Evolutionary conservation across 805 yeast genomes (phyloP), one percentile per base, ranked within the genome.

Genomic region (Wickerhamomyces hampshirensis): DNA sequence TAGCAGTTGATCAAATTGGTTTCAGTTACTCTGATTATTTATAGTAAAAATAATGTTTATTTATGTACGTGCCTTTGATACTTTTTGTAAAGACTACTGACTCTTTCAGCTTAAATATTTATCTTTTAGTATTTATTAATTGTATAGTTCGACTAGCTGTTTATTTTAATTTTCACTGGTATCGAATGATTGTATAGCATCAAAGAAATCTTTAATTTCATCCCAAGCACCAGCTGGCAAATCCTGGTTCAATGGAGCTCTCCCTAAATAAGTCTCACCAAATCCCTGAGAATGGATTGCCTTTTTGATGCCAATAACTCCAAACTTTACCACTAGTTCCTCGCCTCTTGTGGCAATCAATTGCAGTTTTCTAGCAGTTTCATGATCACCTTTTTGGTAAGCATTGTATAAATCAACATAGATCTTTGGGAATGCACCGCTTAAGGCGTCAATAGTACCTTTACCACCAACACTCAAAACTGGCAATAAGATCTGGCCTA

Each of bases 401-500:
- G 68, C 57, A 29, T 63, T 55, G 45, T 56, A 69, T 27, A 74
- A 50, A 33, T 59, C 59, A 33, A 68, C 71, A 29, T 65, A 65
- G 5, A 68, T 55, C 55, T 70, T 69, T 40, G 80, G 80, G 58
- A 63, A 71, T 4, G 73, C 73, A 24, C 75, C 76, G 28, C 71
- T 60, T 23, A 73, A 56, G 6, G 76, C 80, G 49, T 73, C 78
- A 39, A 74, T 66, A 12, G 76, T 63, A 23, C 77, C 79, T 34
- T 60, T 57, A 35, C 63, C 64, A n/a, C 76, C 76, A 16, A 69
- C 64, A 1, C 65, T 39, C 31, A 70, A 55, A 13, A 66, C 68
- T 17, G 79, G 77, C 23, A 71, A 51, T 24, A 74, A 54, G 28
- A 71, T 55, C 49, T 73, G 77, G 19, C 77, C 77, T 14, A 71